Evolutionary conservation across 1,284 basidiomycete genomes (phyloP), one percentile per base, ranked within the genome.

Genomic region (Melampsora americana): DNA sequence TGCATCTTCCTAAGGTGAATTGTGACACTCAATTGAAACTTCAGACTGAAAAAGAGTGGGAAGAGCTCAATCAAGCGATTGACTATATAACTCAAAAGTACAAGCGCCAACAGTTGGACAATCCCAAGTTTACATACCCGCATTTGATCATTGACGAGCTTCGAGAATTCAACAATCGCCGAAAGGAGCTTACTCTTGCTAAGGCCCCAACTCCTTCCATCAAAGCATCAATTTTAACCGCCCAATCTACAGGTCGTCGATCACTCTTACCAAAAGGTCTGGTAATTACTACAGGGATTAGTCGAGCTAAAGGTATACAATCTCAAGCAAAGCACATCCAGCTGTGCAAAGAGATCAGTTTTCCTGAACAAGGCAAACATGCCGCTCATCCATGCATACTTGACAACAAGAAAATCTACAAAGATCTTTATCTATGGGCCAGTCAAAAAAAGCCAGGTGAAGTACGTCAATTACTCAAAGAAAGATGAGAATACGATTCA

Each of bases 351-450:
- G 32, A 35, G 35, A 30, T 66, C 32, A 32, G 23, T 66, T 23
- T 42, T 14, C 20, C 23, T 11, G 46, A 5, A 5, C 5, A 35
- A n/a, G 64, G 64, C 5, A 66, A 66, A 20, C 28, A 66, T 9
- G 46, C 28, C 39, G 23, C 39, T 5, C 32, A 66, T n/a, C 7
- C 39, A 7, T 66, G 35, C 26, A 3, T 66, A 5, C 64, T 66
- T 6, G 35, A 66, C 23, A 9, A 35, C 23, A n/a, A 23, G 39
- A 42, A 66, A 5, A 32, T 66, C 64, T 42, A n/a, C 18, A 42
- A 66, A n/a, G 26, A 32, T 6, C 64, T 66, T 66, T 66, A 42
- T n/a, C 39, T 42, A 39, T 66, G 64, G 64, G 32, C 64, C 46
- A 42, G 35, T 39, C 46, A 23, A 12, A 32, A 66, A 42, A 42